Evolutionary conservation across 2,329 filamentous ascomycete genomes (phyloP).

Genomic region (Thelonectria rubi): DNA sequence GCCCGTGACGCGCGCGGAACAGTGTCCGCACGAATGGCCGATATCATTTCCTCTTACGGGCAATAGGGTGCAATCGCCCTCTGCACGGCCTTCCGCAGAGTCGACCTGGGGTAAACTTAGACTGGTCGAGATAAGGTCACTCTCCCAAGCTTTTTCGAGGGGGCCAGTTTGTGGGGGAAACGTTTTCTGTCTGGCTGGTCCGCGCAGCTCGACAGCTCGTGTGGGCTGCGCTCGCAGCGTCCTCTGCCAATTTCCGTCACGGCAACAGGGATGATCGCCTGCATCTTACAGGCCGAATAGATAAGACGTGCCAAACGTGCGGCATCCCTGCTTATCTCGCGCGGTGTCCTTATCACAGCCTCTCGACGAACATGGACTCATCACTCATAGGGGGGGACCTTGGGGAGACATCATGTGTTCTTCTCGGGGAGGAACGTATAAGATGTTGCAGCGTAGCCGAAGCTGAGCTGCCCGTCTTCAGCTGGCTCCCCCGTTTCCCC

Average conservation of each 20-base stretch:
- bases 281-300: conserved; percentile 1
- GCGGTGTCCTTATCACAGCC: not conserved
- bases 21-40: not conserved
- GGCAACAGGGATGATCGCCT: not conserved
- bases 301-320: not conserved
- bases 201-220: not conserved
- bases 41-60: conserved; percentile 1
- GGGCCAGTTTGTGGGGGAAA: not conserved
- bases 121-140: not conserved
- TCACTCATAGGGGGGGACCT: not conserved
- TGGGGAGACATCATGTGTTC: not conserved
- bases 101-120: not conserved
- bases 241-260: not conserved
- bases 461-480: not conserved
- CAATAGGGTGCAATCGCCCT: not conserved
- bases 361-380: not conserved
- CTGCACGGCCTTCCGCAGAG: not conserved
- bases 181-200: not conserved
- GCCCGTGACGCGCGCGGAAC: too few species aligned
- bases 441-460: not conserved
- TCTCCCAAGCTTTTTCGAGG: not conserved
- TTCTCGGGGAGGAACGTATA: not conserved
- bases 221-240: not conserved
- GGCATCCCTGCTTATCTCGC: not conserved
- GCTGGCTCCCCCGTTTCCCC: not conserved